These are phyloP conservation scores for Sequoia sempervirens DNA, from an alignment of 75 land plant species.

Conservation along the genomic window DNA sequence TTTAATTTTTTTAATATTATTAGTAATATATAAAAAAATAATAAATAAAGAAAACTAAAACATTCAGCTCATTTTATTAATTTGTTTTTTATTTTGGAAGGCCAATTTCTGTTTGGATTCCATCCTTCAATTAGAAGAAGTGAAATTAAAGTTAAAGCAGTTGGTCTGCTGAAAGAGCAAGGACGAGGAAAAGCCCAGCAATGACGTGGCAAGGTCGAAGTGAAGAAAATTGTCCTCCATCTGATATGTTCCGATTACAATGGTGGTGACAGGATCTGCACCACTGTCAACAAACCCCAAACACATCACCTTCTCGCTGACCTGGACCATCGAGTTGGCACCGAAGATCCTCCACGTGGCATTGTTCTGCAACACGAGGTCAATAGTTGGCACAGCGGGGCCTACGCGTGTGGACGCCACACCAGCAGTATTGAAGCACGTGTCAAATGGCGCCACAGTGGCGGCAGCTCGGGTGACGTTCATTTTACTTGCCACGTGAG, in stretches of 20 bases:
- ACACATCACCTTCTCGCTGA: slow-evolving; percentile 28
- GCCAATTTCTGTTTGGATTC: not conserved
- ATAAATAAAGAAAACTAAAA: no score
- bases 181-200: slow-evolving; percentile 34
- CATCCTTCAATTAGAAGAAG: slow-evolving; percentile 3
- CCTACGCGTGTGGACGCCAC: slow-evolving; percentile 37
- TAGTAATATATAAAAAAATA: no score
- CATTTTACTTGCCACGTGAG: not conserved
- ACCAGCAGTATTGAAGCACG: slow-evolving; percentile 29
- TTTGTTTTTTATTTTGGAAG: no score
- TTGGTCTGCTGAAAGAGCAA: slow-evolving; percentile 22
- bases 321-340: slow-evolving; percentile 48
- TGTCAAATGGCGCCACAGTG: slow-evolving; percentile 34
- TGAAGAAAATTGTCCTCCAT: slow-evolving; percentile 43
- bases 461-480: slow-evolving; percentile 18
- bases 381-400: slow-evolving; percentile 44
- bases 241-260: slow-evolving; percentile 42
- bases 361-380: slow-evolving; percentile 29
- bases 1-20: no score
- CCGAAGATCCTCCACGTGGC: slow-evolving; percentile 52
- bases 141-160: slow-evolving; percentile 46
- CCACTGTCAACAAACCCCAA: slow-evolving; percentile 53
- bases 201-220: slow-evolving; percentile 34
- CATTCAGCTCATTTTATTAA: no score
- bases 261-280: slow-evolving; percentile 3